These are phyloP conservation scores for Arctium minus DNA, from an alignment of 129 eudicot species.

Conservation along the genomic window DNA sequence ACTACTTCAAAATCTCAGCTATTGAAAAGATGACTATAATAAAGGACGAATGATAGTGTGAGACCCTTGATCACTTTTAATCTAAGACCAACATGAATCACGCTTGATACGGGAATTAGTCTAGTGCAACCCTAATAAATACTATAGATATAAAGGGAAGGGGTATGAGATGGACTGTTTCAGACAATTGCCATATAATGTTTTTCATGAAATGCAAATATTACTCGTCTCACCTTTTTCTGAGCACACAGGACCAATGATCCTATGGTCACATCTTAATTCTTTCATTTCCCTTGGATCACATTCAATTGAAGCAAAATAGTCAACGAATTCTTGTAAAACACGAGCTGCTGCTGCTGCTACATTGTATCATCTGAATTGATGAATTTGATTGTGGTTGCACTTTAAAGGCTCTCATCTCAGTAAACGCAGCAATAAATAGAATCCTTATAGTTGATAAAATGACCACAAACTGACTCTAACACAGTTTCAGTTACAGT, in stretches of 20 bases:
- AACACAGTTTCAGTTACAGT: conserved; percentile 48
- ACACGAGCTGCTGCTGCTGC: not conserved
- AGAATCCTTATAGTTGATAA: conserved; percentile 29
- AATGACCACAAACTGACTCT: conserved; percentile 44
- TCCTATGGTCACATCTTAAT: not conserved
- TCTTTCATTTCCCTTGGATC: not conserved
- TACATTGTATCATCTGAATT: not conserved
- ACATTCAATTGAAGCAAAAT: not conserved
- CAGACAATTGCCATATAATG: not conserved
- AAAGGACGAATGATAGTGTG: no score
- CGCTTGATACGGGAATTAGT: no score
- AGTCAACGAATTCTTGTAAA: not conserved
- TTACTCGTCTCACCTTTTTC: not conserved
- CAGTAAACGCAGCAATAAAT: conserved; percentile 28
- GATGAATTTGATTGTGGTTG: not conserved
- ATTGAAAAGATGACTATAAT: no score
- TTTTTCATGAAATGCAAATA: no score
- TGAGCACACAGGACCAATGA: not conserved
- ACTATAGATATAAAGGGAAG: no score
- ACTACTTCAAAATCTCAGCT: no score
- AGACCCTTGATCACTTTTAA: no score
- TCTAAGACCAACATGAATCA: no score
- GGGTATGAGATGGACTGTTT: no score
- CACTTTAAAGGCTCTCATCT: not conserved
- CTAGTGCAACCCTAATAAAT: no score